Conservation (phyloP, 208 protist species). For the Leishmania martiniquensis region DNA sequence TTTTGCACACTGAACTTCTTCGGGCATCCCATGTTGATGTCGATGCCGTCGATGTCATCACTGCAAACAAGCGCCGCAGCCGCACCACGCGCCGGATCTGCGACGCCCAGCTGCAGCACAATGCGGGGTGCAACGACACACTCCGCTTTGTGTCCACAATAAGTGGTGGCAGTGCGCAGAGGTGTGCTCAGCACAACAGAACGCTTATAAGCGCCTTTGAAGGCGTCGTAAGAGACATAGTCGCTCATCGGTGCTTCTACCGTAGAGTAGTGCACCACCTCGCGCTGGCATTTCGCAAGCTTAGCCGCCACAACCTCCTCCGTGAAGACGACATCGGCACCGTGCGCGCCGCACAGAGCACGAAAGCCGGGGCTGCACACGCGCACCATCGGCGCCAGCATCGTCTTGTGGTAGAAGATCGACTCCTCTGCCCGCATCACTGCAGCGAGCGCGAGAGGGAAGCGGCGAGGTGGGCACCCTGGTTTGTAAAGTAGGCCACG, state of each 20-base stretch:
- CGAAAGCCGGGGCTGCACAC: slow-evolving; percentile 93
- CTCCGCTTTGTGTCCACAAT: neutral
- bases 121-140: slow-evolving; percentile 37
- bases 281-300: slow-evolving; percentile 61
- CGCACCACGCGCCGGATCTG: slow-evolving; percentile 67
- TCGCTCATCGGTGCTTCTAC: slow-evolving; percentile 62
- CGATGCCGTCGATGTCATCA: slow-evolving; percentile 95
- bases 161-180: neutral
- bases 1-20: slow-evolving; percentile 96
- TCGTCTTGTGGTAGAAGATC: slow-evolving; percentile 66
- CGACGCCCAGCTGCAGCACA: slow-evolving; percentile 95
- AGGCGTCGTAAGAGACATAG: slow-evolving; percentile 87
- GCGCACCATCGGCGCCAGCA: slow-evolving; percentile 97
- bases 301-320: slow-evolving; percentile 98
- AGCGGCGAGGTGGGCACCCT: neutral
- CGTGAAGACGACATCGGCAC: slow-evolving; percentile 97
- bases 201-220: slow-evolving; percentile 73
- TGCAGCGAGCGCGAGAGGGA: neutral
- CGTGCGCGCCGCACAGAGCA: slow-evolving; percentile 88
- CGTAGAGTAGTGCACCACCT: slow-evolving; percentile 61
- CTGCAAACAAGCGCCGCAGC: slow-evolving; percentile 82
- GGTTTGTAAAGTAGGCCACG: neutral
- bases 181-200: slow-evolving; percentile 53
- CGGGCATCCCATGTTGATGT: slow-evolving; percentile 99
- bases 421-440: slow-evolving; percentile 8